A percentile compares a stretch with the other conserved stretches of the same genome.
These are phyloP conservation scores for Alternaria atra DNA, from an alignment of 2,329 filamentous ascomycete species.

Conservation along the genomic window DNA sequence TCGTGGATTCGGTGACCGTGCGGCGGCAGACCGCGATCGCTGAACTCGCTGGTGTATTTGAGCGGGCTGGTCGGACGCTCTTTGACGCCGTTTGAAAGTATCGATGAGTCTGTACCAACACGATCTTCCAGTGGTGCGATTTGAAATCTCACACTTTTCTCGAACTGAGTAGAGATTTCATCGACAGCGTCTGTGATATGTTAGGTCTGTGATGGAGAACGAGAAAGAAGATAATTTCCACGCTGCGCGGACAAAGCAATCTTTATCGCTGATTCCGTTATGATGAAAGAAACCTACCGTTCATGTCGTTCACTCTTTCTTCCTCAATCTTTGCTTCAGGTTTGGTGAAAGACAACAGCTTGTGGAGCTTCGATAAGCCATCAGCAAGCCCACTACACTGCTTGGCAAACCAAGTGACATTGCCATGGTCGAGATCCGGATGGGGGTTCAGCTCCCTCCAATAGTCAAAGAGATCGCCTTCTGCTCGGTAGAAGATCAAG, in stretches of 20 bases:
- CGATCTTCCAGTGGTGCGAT: not conserved
- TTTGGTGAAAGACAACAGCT: not conserved
- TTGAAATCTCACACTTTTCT: not conserved
- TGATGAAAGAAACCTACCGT: not conserved
- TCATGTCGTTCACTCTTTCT: not conserved
- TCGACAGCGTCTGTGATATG: not conserved
- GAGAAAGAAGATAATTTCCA: no score
- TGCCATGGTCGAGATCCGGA: not conserved
- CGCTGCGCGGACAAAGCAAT: not conserved
- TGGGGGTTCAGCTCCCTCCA: conserved; percentile 10
- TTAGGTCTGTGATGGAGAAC: not conserved
- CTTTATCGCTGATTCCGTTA: not conserved
- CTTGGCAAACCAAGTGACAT: conserved; percentile 21
- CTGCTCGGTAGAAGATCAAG: conserved; percentile 28
- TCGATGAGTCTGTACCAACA: not conserved
- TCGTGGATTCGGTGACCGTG: not conserved
- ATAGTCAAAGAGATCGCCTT: conserved; percentile 24
- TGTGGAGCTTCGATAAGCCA: conserved; percentile 23
- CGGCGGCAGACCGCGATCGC: not conserved
- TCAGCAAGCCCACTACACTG: conserved; percentile 26
- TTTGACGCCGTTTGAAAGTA: not conserved
- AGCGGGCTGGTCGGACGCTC: not conserved
- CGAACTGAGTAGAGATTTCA: rapidly evolving
- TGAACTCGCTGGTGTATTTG: not conserved
- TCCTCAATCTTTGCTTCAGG: not conserved